Evolutionary conservation across 208 protist species (phyloP).

Genomic region (Leishmania mexicana): DNA sequence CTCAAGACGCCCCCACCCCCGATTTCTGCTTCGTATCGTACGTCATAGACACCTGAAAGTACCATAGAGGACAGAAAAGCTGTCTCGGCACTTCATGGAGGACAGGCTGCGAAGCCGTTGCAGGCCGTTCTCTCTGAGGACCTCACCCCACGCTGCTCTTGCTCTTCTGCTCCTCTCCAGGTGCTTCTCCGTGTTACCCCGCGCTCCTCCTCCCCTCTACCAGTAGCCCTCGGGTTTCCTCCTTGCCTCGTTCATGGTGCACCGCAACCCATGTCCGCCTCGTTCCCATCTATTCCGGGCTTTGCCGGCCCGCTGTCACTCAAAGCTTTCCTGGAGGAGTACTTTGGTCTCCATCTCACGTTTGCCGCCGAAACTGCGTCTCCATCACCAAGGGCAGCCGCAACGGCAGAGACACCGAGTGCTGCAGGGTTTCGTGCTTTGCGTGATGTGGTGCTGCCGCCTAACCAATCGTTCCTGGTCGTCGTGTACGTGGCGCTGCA

Average conservation of each 20-base stretch:
- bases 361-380: slow-evolving; percentile 12
- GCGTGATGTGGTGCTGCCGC: slow-evolving; percentile 23
- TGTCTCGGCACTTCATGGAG: background rate
- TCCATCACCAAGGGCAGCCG: background rate
- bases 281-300: slow-evolving; percentile 50
- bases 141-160: background rate
- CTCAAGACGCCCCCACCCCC: background rate
- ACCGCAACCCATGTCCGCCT: slow-evolving; percentile 31
- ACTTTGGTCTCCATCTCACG: slow-evolving; percentile 42
- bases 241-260: background rate
- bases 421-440: slow-evolving; percentile 1
- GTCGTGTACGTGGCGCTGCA: slow-evolving; percentile 49
- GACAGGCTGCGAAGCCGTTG: background rate
- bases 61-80: background rate
- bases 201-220: background rate
- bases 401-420: background rate
- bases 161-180: background rate
- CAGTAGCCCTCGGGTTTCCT: background rate
- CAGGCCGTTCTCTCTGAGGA: background rate
- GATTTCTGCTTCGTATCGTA: background rate
- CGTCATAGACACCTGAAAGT: background rate
- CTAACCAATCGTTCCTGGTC: slow-evolving; percentile 41
- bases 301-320: slow-evolving; percentile 57
- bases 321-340: slow-evolving; percentile 47
- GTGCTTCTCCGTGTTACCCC: background rate